Base-by-base conservation (phyloP, 306 rosid genomes). In the Sophora flavescens region DNA sequence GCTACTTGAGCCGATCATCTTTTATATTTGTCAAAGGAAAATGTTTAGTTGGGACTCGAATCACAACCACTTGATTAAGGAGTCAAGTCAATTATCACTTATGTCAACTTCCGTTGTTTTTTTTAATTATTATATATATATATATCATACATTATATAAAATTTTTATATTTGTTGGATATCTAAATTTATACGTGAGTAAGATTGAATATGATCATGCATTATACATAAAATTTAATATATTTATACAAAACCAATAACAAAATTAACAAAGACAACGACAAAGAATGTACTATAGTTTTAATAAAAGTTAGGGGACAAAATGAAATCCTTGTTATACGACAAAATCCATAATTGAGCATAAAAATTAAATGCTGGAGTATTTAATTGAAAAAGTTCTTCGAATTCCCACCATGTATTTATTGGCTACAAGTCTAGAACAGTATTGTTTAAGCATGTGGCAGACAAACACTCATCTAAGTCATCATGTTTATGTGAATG, bases 301-400 rank as follows among this genome's bases (percentile, higher is more conserved):
- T 58, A 63, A 63, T 54, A 72, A 79, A 62, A 36, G 42, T 30
- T 63, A 53, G 70, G 72, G 84, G 56, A 22, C 6, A 6, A 35
- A 35, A 50, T 33, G 63, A 72, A 45, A 73, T 56, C 22, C 15
- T 58, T 47, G 39, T 65, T 65, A 74, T 18, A 59, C 41, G 80
- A 80, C 84, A 74, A 74, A 75, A 17, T 50, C 54, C 68, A 81
- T 75, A 81, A 81, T 81, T 75, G 81, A 74, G 65, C 39, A 15
- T 17, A 44, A 59, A 18, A 67, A 15, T 30, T 45, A 57, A 28
- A 54, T 13, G 28, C 67, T 11, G 44, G 12, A 41, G 62, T 22
- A 42, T 11, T 26, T 51, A 44, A 80, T 32, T 45, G 10, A 45
- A 53, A 59, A 60, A 41, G 12, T 39, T 22, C 3, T 75, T 61